These are phyloP conservation scores for Prunus salicina DNA, from an alignment of 306 rosid species.

Conservation along the genomic window DNA sequence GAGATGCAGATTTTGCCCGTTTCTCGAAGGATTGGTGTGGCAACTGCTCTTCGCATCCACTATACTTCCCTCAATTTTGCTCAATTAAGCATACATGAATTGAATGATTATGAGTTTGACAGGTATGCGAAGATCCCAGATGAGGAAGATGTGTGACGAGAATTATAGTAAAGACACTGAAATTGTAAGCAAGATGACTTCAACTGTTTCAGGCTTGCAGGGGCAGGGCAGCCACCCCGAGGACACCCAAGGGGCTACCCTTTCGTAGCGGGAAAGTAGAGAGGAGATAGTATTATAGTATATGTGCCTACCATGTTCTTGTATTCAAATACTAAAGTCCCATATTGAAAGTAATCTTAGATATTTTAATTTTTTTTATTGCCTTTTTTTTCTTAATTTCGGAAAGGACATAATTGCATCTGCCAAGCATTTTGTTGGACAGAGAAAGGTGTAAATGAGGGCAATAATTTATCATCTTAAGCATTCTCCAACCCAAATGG, in stretches of 20 bases:
- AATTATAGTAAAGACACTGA: constrained; percentile 73
- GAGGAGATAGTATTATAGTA: background rate
- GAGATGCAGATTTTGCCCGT: constrained; percentile 62
- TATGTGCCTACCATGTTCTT: background rate
- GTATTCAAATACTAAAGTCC: too few relatives aligned
- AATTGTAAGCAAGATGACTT: constrained; percentile 67
- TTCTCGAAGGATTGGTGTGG: constrained; percentile 52
- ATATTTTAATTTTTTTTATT: too few relatives aligned
- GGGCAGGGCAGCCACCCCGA: constrained; percentile 48
- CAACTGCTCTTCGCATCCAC: constrained; percentile 70
- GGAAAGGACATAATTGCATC: constrained; percentile 42
- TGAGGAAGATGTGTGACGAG: constrained; percentile 15
- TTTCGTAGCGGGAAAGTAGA: constrained; percentile 68
- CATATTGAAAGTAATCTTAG: too few relatives aligned
- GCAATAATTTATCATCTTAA: constrained; percentile 46
- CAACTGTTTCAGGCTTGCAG: constrained; percentile 61
- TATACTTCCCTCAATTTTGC: constrained; percentile 23
- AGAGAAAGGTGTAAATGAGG: constrained; percentile 56
- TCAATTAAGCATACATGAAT: too few relatives aligned
- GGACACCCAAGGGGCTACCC: constrained; percentile 71
- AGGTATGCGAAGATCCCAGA: constrained; percentile 79
- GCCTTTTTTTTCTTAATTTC: too few relatives aligned
- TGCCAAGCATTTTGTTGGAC: constrained; percentile 89
- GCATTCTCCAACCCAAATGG: too few relatives aligned
- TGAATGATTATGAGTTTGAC: constrained; percentile 3